Base-by-base conservation (phyloP, 2,329 filamentous ascomycete species). In the Zymoseptoria passerinii region DNA sequence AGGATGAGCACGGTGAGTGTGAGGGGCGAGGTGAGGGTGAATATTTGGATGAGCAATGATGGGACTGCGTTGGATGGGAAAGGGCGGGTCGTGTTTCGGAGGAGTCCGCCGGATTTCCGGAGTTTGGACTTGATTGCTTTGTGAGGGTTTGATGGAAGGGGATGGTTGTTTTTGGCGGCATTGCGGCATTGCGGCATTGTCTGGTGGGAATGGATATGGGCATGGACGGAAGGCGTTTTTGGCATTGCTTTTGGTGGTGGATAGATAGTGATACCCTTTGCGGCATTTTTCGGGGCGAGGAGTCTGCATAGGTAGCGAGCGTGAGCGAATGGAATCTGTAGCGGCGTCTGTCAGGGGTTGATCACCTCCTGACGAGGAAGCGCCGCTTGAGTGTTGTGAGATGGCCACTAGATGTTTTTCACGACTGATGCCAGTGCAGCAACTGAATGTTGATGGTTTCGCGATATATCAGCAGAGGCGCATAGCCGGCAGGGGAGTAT, bases 41-140 rank as follows among this genome's bases (percentile, higher is more conserved):
- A 66, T 64, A 88, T 97, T 55, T 96, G 91, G 89, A 91, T 97
- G 70, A 95, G 89, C 67, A 96, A 96, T 72, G 88, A 95, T 71
- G 91, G 91, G 59, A 91, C 92, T 19, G 89, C 90, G 8, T 77
- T 97, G 66, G 90, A 96, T 76, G 88, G 85, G 57, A 91, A 90
- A 72, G 84, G 84, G 28, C 84, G 88, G 18, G 90, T 95, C 28
- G 64, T 66, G 16, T 71, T 71, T 56, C 53, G 66, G 28, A 56
- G 63, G 28, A 68, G 64, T 58, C 69, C 69, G 48, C 71, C 71
- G 5, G 71, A 73, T 61, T 73, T 95, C 71, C 91, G 88, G 0
- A 89, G 95, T 73, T 79, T 92, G 28, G 90, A 95, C 75, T 76
- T 95, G 67, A 95, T 96, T 74, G 87, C 87, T 70, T 74, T 95